Percentiles rank a stretch among this genome's conserved stretches.
Evolutionary conservation across 228 moss, liverwort and hornwort genomes (phyloP).

Genomic region (Sphagnum fallax): DNA sequence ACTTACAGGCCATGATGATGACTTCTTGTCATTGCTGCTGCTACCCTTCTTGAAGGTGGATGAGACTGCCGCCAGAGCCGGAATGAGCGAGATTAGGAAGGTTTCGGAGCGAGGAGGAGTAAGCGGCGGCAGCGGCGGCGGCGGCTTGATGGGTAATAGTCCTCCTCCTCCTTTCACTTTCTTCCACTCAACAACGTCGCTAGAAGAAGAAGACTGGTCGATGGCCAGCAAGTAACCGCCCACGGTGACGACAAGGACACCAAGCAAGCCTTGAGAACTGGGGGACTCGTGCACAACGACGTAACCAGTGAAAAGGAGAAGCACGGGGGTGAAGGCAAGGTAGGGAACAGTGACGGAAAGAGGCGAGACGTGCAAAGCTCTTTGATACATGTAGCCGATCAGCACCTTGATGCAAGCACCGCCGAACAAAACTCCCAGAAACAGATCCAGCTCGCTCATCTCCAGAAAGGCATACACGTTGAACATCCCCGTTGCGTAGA

Average conservation of each 20-base stretch:
- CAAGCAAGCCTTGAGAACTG: slow-evolving; percentile 32
- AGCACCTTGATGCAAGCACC: slow-evolving; percentile 40
- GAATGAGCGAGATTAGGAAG: slow-evolving; percentile 30
- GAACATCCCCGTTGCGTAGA: slow-evolving; percentile 30
- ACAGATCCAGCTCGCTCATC: slow-evolving; percentile 18
- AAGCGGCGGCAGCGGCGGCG: not conserved
- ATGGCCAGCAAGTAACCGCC: slow-evolving; percentile 39
- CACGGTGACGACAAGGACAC: slow-evolving; percentile 33
- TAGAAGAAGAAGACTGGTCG: slow-evolving; percentile 13
- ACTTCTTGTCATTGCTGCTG: too few relatives aligned
- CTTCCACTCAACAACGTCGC: slow-evolving; percentile 17
- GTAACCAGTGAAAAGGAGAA: slow-evolving; percentile 40
- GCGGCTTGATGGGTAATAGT: slow-evolving; percentile 2
- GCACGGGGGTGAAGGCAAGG: slow-evolving; percentile 41
- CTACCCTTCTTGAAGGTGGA: too few relatives aligned
- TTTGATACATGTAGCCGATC: slow-evolving; percentile 38
- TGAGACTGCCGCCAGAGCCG: slow-evolving; percentile 12
- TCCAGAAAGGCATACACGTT: slow-evolving; percentile 20
- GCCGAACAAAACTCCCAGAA: slow-evolving; percentile 26
- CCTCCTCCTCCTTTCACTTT: slow-evolving; percentile 6
- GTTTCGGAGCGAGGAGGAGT: slow-evolving; percentile 15
- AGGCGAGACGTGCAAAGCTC: slow-evolving; percentile 34
- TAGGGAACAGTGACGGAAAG: slow-evolving; percentile 45
- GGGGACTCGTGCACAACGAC: slow-evolving; percentile 40
- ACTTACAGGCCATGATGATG: too few relatives aligned